These are phyloP conservation scores for Mimosa bimucronata DNA, from an alignment of 306 rosid species.

Conservation along the genomic window DNA sequence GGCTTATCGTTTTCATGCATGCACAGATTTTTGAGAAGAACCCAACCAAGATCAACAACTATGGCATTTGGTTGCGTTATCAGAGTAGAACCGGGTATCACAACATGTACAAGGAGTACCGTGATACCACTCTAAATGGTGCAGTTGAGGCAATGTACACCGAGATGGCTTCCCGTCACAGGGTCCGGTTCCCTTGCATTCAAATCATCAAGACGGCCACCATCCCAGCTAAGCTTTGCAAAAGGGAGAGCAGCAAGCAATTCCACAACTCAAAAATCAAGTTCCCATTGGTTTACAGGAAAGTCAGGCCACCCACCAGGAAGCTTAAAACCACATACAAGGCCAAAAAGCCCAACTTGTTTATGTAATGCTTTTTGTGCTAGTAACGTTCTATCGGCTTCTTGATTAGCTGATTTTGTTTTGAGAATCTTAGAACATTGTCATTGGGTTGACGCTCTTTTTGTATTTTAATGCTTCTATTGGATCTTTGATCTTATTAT, in stretches of 20 bases:
- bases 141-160: conserved; percentile 65
- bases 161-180: conserved; percentile 75
- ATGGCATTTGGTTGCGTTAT: conserved; percentile 68
- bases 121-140: conserved; percentile 70
- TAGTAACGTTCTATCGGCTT: conserved; percentile 4
- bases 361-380: conserved; percentile 47
- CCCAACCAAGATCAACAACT: conserved; percentile 66
- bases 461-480: conserved; percentile 5
- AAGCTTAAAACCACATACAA: conserved; percentile 73
- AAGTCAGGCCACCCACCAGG: conserved; percentile 69
- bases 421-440: conserved; percentile 7
- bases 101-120: conserved; percentile 73
- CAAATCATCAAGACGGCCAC: conserved; percentile 75
- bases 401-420: conserved; percentile 13
- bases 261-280: conserved; percentile 73
- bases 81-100: conserved; percentile 75
- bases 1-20: background rate
- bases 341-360: conserved; percentile 66
- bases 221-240: conserved; percentile 65
- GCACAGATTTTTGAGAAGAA: conserved; percentile 69
- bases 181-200: conserved; percentile 68
- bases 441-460: background rate
- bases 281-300: conserved; percentile 67
- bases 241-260: conserved; percentile 70
- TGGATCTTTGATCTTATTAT: conserved; percentile 3